phyloP scores from a whole-genome alignment of 805 yeast species.

The Maudiozyma pseudohumilis region DNA sequence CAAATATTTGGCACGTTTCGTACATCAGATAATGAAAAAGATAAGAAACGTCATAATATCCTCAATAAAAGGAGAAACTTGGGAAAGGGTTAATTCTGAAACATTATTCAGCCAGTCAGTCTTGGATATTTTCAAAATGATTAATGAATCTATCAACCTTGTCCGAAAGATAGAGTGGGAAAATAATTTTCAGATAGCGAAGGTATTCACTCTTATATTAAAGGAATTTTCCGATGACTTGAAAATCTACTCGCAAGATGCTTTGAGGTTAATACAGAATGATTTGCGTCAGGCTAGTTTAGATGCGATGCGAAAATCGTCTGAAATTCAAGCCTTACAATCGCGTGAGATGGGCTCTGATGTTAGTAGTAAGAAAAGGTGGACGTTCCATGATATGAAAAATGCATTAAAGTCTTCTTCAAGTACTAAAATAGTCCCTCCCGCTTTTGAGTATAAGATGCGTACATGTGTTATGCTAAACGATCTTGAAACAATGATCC shows the following conservation, averaged over 20 bases:
- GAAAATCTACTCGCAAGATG: slow-evolving; percentile 37
- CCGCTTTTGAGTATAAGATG: slow-evolving; percentile 48
- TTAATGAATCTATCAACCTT: slow-evolving; percentile 48
- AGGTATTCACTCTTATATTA: slow-evolving; percentile 48
- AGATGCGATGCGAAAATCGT: neutral
- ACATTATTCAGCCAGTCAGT: slow-evolving; percentile 50
- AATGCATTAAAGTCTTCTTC: slow-evolving; percentile 36
- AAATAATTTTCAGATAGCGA: slow-evolving; percentile 51
- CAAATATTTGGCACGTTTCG: slow-evolving; percentile 35
- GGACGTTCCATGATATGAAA: slow-evolving; percentile 37
- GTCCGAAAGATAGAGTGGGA: slow-evolving; percentile 57
- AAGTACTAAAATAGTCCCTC: slow-evolving; percentile 31
- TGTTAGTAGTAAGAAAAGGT: slow-evolving; percentile 4
- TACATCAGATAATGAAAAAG: slow-evolving; percentile 30
- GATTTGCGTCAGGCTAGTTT: slow-evolving; percentile 28
- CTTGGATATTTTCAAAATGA: slow-evolving; percentile 53
- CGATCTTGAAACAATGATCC: slow-evolving; percentile 45
- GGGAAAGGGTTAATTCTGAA: slow-evolving; percentile 41
- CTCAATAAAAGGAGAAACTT: slow-evolving; percentile 42
- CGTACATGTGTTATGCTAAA: slow-evolving; percentile 70
- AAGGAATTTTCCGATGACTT: slow-evolving; percentile 56
- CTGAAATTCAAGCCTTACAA: neutral
- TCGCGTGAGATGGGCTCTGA: neutral
- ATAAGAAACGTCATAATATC: neutral
- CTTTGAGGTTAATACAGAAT: slow-evolving; percentile 30